Evolutionary conservation across 805 yeast genomes (phyloP).

Genomic region (Kodamaea leandrae): DNA sequence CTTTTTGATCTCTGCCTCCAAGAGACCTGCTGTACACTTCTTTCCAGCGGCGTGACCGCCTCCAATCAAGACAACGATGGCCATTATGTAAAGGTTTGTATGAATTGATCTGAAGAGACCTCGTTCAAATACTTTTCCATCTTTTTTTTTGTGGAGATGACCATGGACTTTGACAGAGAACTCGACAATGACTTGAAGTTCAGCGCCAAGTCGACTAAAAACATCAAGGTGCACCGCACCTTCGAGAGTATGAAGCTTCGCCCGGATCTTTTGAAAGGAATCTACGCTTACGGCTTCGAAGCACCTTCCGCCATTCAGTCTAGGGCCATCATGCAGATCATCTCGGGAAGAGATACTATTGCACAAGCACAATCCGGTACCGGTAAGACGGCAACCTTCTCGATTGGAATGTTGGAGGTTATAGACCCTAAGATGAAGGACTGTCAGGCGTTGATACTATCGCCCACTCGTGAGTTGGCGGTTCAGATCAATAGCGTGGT

Average conservation of each 20-base stretch:
- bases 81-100: conserved; percentile 7
- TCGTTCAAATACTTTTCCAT: too few species aligned
- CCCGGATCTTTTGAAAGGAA: conserved; percentile 45
- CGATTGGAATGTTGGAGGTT: conserved; percentile 70
- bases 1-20: conserved; percentile 27
- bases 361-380: conserved; percentile 92
- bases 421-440: conserved; percentile 70
- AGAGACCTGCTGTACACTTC: conserved; percentile 32
- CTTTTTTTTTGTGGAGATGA: too few species aligned
- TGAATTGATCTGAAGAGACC: too few species aligned
- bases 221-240: conserved; percentile 51
- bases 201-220: conserved; percentile 47
- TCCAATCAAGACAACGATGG: conserved; percentile 48
- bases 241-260: conserved; percentile 43
- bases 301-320: conserved; percentile 80
- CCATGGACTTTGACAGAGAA: conserved; percentile 55
- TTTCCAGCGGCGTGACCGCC: conserved; percentile 67
- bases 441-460: conserved; percentile 90
- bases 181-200: conserved; percentile 60
- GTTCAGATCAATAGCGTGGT: conserved; percentile 94
- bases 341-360: conserved; percentile 66
- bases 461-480: conserved; percentile 98
- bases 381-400: conserved; percentile 86
- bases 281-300: conserved; percentile 79
- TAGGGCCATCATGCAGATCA: conserved; percentile 75